A percentile compares a stretch with the other conserved stretches of the same genome.
Conservation (phyloP, 108 stramenopile species). For the Aurantiochytrium sp. region DNA sequence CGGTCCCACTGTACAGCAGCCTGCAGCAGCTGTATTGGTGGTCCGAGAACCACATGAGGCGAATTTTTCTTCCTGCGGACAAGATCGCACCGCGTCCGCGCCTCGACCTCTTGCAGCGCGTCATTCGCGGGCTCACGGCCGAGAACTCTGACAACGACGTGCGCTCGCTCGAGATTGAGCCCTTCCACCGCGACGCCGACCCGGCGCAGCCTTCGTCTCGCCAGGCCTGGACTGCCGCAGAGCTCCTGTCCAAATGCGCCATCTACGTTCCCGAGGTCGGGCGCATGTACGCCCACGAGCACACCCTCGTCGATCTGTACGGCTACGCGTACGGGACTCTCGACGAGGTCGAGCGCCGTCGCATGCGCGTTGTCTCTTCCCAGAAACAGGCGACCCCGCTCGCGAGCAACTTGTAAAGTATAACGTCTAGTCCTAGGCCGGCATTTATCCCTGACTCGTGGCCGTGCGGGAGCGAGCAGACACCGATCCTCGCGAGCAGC, state of each 20-base stretch:
- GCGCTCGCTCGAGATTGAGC: not conserved
- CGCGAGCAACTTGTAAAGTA: no score
- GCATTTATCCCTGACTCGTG: no score
- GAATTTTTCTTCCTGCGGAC: conserved; percentile 8
- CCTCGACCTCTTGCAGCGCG: not conserved
- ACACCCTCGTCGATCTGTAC: not conserved
- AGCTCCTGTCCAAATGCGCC: not conserved
- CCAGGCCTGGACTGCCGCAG: not conserved
- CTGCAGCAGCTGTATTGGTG: not conserved
- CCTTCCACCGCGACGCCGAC: not conserved
- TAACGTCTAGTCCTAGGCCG: no score
- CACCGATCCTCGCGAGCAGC: no score
- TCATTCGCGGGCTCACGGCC: not conserved
- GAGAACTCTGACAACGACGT: not conserved
- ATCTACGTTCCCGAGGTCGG: not conserved
- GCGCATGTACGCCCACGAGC: not conserved
- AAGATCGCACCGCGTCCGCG: not conserved
- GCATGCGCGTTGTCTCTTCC: not conserved
- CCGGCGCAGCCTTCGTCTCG: not conserved
- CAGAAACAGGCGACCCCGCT: no score
- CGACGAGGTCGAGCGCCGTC: not conserved
- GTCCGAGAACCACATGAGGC: not conserved
- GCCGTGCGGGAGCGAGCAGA: no score
- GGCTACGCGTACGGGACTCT: not conserved
- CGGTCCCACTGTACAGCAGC: not conserved